Conservation (phyloP, 176 grass and related monocot species). For the Stipa capillata region DNA sequence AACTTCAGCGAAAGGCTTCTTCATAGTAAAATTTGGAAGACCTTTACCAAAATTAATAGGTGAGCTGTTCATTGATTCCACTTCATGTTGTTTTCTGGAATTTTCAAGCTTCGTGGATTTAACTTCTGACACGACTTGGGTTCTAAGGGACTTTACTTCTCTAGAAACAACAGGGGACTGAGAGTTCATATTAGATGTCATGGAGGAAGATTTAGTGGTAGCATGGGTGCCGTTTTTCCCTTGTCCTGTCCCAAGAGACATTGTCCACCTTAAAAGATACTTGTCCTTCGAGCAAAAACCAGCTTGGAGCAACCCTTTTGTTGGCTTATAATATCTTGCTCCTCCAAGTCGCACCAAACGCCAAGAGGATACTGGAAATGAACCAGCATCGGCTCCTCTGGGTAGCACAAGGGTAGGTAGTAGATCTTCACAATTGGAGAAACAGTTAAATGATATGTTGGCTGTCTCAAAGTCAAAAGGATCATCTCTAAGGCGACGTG, state of each 20-base stretch:
- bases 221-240: conserved; percentile 4
- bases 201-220: conserved; percentile 20
- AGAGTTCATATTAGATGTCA: conserved; percentile 16
- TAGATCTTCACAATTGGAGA: conserved; percentile 79
- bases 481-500: conserved; percentile 68
- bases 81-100: conserved; percentile 48
- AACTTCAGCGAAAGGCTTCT: conserved; percentile 94
- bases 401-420: conserved; percentile 67
- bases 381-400: conserved; percentile 21
- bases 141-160: conserved; percentile 30
- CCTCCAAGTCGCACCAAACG: conserved; percentile 77
- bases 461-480: conserved; percentile 85
- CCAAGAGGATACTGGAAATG: conserved; percentile 52
- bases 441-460: conserved; percentile 70
- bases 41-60: conserved; percentile 70
- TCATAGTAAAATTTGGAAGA: conserved; percentile 83
- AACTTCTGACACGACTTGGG: conserved; percentile 22
- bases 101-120: conserved; percentile 37
- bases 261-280: conserved; percentile 65
- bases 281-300: conserved; percentile 77
- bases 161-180: conserved; percentile 9
- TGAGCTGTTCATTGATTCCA: conserved; percentile 25
- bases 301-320: conserved; percentile 84
- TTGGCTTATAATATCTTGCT: conserved; percentile 83
- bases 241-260: conserved; percentile 38